Evolutionary conservation across 345 rosid species (phyloP).

Genomic region (Acer negundo): DNA sequence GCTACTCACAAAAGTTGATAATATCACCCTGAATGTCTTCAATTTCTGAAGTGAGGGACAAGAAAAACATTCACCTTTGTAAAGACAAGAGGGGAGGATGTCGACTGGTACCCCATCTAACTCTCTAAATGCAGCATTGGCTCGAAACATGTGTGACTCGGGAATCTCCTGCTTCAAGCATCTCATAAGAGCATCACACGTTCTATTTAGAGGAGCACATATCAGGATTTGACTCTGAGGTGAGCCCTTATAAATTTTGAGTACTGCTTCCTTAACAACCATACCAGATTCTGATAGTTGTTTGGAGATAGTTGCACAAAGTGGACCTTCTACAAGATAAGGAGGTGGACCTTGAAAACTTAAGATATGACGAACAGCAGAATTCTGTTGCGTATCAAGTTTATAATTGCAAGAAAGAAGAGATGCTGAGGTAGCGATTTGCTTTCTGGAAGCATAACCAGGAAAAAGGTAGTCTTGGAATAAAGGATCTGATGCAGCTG

Average conservation of each 20-base stretch:
- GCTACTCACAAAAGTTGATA: slow-evolving; percentile 35
- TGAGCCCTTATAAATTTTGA: slow-evolving; percentile 21
- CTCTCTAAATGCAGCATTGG: slow-evolving; percentile 48
- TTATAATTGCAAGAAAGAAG: not conserved
- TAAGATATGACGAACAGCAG: slow-evolving; percentile 26
- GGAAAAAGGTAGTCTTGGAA: slow-evolving; percentile 34
- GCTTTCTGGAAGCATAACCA: not conserved
- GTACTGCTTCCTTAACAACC: slow-evolving; percentile 27
- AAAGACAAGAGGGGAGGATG: slow-evolving; percentile 33
- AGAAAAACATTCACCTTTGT: slow-evolving; percentile 27
- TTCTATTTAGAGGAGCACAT: slow-evolving; percentile 37
- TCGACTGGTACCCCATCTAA: slow-evolving; percentile 28
- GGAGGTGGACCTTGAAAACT: slow-evolving; percentile 29
- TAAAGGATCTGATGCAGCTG: slow-evolving; percentile 30
- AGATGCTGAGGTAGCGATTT: not conserved
- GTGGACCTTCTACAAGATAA: slow-evolving; percentile 35
- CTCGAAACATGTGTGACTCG: slow-evolving; percentile 30
- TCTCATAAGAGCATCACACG: slow-evolving; percentile 37
- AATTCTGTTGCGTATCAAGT: too few relatives aligned
- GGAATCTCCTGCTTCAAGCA: slow-evolving; percentile 34
- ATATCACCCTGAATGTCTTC: slow-evolving; percentile 25
- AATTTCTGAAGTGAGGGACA: slow-evolving; percentile 31
- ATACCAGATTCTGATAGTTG: slow-evolving; percentile 35
- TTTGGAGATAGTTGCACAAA: too few relatives aligned
- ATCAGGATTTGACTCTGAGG: slow-evolving; percentile 25